Conservation (phyloP, 1,139 yeast species). For the Zygoascus hellenicus region DNA sequence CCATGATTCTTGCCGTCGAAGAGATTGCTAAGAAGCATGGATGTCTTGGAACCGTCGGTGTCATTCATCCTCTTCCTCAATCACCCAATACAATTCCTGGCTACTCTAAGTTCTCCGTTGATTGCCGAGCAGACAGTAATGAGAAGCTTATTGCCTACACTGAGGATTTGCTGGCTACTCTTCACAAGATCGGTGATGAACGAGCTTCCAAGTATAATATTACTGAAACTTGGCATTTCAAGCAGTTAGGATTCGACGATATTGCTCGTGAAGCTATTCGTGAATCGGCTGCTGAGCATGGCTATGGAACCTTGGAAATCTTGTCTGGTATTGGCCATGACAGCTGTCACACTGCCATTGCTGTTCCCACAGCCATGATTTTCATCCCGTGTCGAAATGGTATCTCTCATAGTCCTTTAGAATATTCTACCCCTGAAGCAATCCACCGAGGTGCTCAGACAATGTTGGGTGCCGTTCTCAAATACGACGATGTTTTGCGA, state of each 20-base stretch:
- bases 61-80: slow-evolving; percentile 50
- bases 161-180: slow-evolving; percentile 37
- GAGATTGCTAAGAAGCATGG: slow-evolving; percentile 48
- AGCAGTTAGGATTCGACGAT: slow-evolving; percentile 53
- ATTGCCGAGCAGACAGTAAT: slow-evolving; percentile 47
- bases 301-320: slow-evolving; percentile 44
- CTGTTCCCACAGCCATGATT: slow-evolving; percentile 67
- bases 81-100: slow-evolving; percentile 66
- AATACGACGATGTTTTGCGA: slow-evolving; percentile 41
- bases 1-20: slow-evolving; percentile 50
- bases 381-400: slow-evolving; percentile 69
- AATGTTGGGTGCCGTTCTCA: slow-evolving; percentile 51
- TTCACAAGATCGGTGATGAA: slow-evolving; percentile 36
- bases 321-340: slow-evolving; percentile 74
- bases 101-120: slow-evolving; percentile 50
- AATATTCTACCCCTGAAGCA: slow-evolving; percentile 58
- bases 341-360: slow-evolving; percentile 51
- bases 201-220: slow-evolving; percentile 40
- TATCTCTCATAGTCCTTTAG: slow-evolving; percentile 63
- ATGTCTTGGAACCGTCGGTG: slow-evolving; percentile 59
- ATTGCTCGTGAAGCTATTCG: slow-evolving; percentile 47
- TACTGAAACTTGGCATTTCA: slow-evolving; percentile 39
- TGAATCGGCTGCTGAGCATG: slow-evolving; percentile 46
- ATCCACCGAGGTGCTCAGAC: slow-evolving; percentile 55
- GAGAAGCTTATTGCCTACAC: slow-evolving; percentile 39